Conservation (phyloP, 2,329 filamentous ascomycete species). For the Talaromyces sp. region DNA sequence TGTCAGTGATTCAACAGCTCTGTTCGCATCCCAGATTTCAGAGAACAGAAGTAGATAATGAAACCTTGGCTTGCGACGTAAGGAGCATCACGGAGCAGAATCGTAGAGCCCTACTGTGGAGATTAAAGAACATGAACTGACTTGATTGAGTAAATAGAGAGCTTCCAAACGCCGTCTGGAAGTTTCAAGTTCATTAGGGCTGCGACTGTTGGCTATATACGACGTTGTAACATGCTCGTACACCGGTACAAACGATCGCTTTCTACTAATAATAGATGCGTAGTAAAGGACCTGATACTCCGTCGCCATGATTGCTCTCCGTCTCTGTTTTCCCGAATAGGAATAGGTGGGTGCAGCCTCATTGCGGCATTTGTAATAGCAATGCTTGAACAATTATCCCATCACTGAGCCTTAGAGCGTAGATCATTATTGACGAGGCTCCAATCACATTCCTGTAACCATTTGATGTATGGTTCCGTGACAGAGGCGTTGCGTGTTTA, state of each 20-base stretch:
- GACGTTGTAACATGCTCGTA: neutral
- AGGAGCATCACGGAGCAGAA: neutral
- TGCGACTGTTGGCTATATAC: neutral
- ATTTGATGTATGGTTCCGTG: neutral
- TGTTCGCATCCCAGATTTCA: neutral
- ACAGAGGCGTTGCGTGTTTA: neutral
- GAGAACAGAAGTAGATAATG: neutral
- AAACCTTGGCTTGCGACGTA: neutral
- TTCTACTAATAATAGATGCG: neutral
- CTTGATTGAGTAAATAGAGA: neutral
- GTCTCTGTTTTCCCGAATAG: neutral
- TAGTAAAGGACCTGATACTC: neutral
- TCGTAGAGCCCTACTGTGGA: neutral
- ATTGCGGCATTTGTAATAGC: neutral
- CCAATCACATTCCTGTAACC: neutral
- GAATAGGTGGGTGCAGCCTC: neutral
- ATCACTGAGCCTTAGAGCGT: neutral
- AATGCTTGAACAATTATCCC: neutral
- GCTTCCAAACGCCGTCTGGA: neutral
- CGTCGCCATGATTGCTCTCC: neutral
- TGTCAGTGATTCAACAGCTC: neutral
- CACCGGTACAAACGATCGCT: neutral
- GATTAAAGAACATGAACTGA: neutral
- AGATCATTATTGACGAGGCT: conserved; percentile 2
- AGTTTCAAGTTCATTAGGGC: neutral